Percentiles rank a stretch among this genome's conserved stretches.
Conservation (phyloP, 1,284 basidiomycete genomes). For the Cutaneotrichosporon cutaneum region DNA sequence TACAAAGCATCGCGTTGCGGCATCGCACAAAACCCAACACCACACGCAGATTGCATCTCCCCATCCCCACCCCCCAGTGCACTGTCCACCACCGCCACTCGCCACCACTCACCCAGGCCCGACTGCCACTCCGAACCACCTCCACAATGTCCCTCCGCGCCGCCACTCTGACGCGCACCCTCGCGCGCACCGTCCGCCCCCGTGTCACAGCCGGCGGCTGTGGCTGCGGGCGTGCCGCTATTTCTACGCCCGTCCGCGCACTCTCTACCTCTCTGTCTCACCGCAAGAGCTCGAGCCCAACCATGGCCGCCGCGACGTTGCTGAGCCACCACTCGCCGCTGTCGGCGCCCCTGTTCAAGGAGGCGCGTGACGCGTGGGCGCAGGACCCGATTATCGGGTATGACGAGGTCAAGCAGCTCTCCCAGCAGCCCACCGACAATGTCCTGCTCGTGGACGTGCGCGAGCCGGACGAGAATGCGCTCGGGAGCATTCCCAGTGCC, state of each 20-base stretch:
- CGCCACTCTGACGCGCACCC: neutral
- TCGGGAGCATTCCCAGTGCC: constrained; percentile 92
- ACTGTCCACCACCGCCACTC: neutral
- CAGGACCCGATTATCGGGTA: constrained; percentile 65
- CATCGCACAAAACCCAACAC: constrained; percentile 9
- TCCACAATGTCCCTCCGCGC: neutral
- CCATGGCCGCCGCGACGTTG: neutral
- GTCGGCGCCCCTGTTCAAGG: neutral
- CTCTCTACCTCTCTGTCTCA: neutral
- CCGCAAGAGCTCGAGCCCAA: neutral
- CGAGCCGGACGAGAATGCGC: constrained; percentile 87
- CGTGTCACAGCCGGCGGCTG: neutral
- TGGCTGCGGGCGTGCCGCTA: neutral
- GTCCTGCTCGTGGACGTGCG: constrained; percentile 88
- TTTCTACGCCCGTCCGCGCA: neutral
- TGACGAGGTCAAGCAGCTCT: constrained; percentile 78
- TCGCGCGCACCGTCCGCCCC: neutral
- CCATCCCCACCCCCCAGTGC: neutral
- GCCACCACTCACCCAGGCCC: neutral
- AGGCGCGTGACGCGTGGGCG: constrained; percentile 35
- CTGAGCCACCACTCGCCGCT: neutral
- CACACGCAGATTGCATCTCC: neutral
- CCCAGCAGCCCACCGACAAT: constrained; percentile 75
- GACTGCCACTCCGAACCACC: neutral
- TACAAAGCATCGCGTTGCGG: neutral